Base-by-base conservation (phyloP, 2,329 filamentous ascomycete species). In the Mycosphaerella arachidis region DNA sequence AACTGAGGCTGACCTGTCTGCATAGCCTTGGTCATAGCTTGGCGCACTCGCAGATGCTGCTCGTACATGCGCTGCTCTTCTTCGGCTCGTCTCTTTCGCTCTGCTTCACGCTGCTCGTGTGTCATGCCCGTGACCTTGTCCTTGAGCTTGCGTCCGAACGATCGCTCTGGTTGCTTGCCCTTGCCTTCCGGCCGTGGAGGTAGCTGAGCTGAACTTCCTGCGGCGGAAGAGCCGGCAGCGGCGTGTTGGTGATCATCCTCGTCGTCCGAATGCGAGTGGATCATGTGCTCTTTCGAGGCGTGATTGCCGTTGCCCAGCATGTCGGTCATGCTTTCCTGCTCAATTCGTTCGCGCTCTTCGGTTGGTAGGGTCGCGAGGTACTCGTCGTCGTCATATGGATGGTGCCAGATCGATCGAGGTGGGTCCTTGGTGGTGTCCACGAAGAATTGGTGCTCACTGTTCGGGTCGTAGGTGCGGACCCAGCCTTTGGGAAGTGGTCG, bases 391-490 rank as follows among this genome's bases (percentile, higher is more conserved):
- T 86, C 84, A 70, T 85, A 82, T 0, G 84, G 84, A 67, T 86
- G 84, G 48, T 80, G 77, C 84, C 84, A 86, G 65, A 84, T 85
- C 58, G 80, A 81, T 51, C 82, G 79, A 0, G 83, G 83, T 0
- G 84, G 84, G 12, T 79, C 72, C 30, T 75, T 71, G 31, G 67
- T 78, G 1, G 82, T 86, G 71, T 86, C 81, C 67, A 86, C 84
- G 72, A 84, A 86, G 79, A 85, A 87, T 66, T 86, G 84, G 67
- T 86, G 84, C 18, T 79, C 69, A 12, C 76, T 77, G 55, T 80
- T 67, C 0, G 77, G 69, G 67, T 87, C 84, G 70, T 80, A 86
- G 60, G 79, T 77, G 3, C 84, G 75, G 1, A 85, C 73, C 84
- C 84, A 86, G 46, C 83, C 83, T 13, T 71, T 59, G 0, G 84